Evolutionary conservation across 2,329 filamentous ascomycete species (phyloP).

Genomic region (Madurella fahalii): DNA sequence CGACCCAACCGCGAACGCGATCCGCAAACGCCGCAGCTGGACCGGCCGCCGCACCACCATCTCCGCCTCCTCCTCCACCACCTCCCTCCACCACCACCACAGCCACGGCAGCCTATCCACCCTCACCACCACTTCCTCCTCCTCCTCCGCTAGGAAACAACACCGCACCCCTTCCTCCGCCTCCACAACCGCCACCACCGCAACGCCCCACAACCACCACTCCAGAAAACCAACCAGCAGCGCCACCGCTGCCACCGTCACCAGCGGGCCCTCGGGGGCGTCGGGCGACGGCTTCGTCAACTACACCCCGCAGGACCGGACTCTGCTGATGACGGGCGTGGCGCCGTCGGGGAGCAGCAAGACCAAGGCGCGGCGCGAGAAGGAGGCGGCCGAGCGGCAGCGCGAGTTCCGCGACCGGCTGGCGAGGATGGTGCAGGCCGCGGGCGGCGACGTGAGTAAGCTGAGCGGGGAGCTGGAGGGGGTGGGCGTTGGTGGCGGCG

Average conservation of each 20-base stretch:
- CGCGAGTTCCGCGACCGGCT: slow-evolving; percentile 65
- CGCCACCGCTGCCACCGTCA: neutral
- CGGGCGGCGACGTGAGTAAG: slow-evolving; percentile 62
- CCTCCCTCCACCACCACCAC: neutral
- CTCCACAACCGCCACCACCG: slow-evolving; percentile 2
- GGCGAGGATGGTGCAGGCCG: slow-evolving; percentile 63
- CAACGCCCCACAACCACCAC: neutral
- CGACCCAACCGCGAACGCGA: neutral
- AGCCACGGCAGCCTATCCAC: neutral
- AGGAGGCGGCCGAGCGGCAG: slow-evolving; percentile 77
- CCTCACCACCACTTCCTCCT: neutral
- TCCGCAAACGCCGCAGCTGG: slow-evolving; percentile 38
- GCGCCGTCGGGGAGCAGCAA: slow-evolving; percentile 88
- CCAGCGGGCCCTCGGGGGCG: slow-evolving; percentile 20
- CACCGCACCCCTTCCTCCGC: neutral
- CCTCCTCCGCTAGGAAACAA: neutral
- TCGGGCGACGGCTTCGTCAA: slow-evolving; percentile 70
- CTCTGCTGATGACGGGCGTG: slow-evolving; percentile 79
- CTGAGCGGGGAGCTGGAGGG: slow-evolving; percentile 31
- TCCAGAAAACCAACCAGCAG: neutral
- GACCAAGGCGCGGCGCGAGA: slow-evolving; percentile 88
- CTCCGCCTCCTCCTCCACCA: neutral
- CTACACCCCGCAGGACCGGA: slow-evolving; percentile 76
- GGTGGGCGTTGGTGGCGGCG: neutral
- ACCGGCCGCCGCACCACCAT: slow-evolving; percentile 19